These are phyloP conservation scores for Podospora pseudoanserina DNA, from an alignment of 495 filamentous ascomycete genomes.

Conservation along the genomic window DNA sequence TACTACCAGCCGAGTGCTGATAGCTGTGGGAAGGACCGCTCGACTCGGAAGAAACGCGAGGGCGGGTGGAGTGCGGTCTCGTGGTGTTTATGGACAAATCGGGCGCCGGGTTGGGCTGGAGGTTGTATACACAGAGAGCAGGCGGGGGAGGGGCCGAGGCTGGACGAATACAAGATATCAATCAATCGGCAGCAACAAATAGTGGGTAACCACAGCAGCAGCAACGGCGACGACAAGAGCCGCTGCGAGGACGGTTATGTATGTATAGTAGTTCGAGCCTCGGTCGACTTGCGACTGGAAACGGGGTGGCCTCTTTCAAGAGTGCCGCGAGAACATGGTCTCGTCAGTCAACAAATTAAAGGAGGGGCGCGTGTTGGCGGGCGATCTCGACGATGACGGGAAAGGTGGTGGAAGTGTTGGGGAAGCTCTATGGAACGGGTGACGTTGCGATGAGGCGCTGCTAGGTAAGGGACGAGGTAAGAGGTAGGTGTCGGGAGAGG, in stretches of 20 bases:
- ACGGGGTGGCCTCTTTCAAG: constrained; percentile 6
- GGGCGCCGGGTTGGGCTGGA: constrained; percentile 2
- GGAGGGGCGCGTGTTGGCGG: constrained; percentile 6
- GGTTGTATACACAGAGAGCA: not conserved
- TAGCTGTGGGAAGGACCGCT: constrained; percentile 16
- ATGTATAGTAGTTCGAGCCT: constrained; percentile 11
- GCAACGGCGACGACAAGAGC: not conserved
- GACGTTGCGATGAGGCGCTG: constrained; percentile 15
- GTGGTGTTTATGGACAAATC: not conserved
- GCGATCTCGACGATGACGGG: not conserved
- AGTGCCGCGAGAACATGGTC: constrained; percentile 23
- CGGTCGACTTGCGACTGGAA: constrained; percentile 20
- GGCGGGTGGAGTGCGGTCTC: not conserved
- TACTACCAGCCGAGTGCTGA: constrained; percentile 24
- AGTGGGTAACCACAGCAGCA: not conserved
- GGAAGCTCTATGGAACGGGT: constrained; percentile 1
- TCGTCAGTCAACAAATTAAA: constrained; percentile 8
- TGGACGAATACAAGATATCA: constrained; percentile 7
- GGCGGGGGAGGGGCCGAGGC: not conserved
- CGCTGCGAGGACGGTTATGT: constrained; percentile 13
- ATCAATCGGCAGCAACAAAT: not conserved
- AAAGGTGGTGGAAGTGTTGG: not conserved
- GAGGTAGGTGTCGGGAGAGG: not conserved
- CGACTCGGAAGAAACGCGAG: not conserved
- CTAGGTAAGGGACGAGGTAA: not conserved